phyloP scores from a whole-genome alignment of 805 yeast genomes.

The Kurtzmaniella fragi region DNA sequence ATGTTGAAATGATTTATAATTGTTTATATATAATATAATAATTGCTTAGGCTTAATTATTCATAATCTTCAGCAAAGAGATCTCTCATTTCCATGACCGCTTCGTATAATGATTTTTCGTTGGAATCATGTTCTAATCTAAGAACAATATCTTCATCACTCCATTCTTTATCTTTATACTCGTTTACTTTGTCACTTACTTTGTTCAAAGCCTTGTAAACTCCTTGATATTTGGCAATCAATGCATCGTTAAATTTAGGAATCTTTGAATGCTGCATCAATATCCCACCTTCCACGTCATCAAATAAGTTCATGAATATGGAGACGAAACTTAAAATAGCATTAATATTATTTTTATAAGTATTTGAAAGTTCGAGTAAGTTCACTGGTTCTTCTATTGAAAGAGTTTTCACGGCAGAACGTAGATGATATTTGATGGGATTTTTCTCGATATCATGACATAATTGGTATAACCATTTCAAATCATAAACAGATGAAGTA shows the following conservation, averaged over 20 bases:
- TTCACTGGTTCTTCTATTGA: conserved; percentile 26
- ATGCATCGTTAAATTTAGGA: conserved; percentile 24
- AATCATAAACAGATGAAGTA: conserved; percentile 11
- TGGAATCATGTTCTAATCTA: conserved; percentile 18
- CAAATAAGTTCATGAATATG: conserved; percentile 24
- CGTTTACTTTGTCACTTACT: conserved; percentile 19
- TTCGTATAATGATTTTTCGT: conserved; percentile 15
- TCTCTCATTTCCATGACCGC: conserved; percentile 22
- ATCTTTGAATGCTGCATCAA: conserved; percentile 33
- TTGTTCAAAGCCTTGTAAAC: conserved; percentile 16
- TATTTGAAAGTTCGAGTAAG: conserved; percentile 25
- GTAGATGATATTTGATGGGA: conserved; percentile 45
- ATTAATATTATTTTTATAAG: conserved; percentile 13
- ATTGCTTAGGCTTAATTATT: too few relatives aligned
- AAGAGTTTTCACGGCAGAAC: conserved; percentile 32
- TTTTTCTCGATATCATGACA: conserved; percentile 43
- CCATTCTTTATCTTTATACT: conserved; percentile 37
- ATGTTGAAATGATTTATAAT: too few relatives aligned
- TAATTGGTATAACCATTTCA: conserved; percentile 30
- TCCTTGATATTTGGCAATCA: conserved; percentile 16
- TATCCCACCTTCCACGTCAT: conserved; percentile 26
- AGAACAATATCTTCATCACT: conserved; percentile 31
- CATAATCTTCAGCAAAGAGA: conserved; percentile 18
- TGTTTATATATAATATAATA: too few relatives aligned
- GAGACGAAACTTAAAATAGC: conserved; percentile 22